Evolutionary conservation across 2,329 filamentous ascomycete species (phyloP), one percentile per base, ranked within the genome.

Genomic region (Colletotrichum eleusines): DNA sequence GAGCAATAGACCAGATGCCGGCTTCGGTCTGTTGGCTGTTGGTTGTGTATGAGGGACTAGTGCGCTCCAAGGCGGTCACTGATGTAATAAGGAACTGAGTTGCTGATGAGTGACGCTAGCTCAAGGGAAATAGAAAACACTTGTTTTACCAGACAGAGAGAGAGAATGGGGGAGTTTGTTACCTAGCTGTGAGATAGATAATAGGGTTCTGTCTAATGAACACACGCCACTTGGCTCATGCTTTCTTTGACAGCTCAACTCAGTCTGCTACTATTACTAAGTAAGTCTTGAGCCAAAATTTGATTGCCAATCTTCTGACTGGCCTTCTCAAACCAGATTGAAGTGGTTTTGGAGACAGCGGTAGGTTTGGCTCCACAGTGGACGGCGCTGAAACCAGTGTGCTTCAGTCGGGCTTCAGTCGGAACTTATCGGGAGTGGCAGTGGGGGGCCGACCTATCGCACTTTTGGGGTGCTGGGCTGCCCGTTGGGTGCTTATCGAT

Each of bases 381-480:
- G 69, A 59, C 51, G 23, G 28, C 31, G 28, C 31, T 70, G 63
- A 57, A 54, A 69, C 59, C 18, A 3, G 31, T 46, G 38, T n/a
- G n/a, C n/a, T 16, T 18, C 26, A 9, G 55, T 69, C 69, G 66
- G 69, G n/a, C n/a, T 16, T 18, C 26, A 9, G 55, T 69, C 69
- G 66, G 69, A 54, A 72, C 69, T 69, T 63, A 69, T 69, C 64
- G 69, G 69, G 64, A 71, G 69, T 71, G 68, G 63, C 57, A 26
- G 60, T 3, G 3, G 33, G 38, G 40, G 55, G 4, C 5, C 5
- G 23, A 20, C 63, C 54, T 70, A 62, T 68, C 63, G 44, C 33
- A 9, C 33, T 55, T 55, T 38, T n/a, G n/a, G n/a, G n/a, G n/a
- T n/a, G n/a, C n/a, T n/a, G n/a, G 7, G 20, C 38, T 16, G 12